Conservation (phyloP, 2,329 filamentous ascomycete species). For the Trichoderma semiorbis region DNA sequence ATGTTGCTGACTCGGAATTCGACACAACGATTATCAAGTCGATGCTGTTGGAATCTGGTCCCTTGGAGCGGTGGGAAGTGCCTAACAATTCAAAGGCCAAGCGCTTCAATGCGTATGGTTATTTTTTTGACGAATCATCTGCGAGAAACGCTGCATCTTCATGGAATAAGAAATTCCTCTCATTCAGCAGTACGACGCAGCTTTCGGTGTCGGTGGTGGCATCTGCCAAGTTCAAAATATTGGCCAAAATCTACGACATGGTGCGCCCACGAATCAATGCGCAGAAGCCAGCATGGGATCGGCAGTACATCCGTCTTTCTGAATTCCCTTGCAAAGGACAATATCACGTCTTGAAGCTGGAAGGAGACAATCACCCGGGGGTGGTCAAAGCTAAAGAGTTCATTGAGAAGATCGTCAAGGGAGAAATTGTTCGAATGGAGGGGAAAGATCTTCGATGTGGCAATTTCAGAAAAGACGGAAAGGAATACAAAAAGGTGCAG, state of each 20-base stretch:
- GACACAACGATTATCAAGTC: conserved; percentile 27
- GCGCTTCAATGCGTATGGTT: conserved; percentile 38
- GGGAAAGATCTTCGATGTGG: neutral
- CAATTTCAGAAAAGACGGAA: neutral
- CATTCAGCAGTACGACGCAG: conserved; percentile 30
- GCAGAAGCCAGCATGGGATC: neutral
- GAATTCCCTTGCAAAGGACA: neutral
- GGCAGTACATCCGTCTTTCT: neutral
- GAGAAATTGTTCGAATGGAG: conserved; percentile 1
- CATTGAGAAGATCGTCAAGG: neutral
- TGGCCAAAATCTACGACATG: conserved; percentile 31
- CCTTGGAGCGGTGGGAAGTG: conserved; percentile 35
- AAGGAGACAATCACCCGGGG: neutral
- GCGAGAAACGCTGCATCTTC: conserved; percentile 29
- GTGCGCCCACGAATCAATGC: conserved; percentile 29
- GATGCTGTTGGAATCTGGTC: conserved; percentile 30
- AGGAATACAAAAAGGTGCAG: neutral
- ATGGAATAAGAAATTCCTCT: conserved; percentile 27
- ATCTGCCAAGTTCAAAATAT: conserved; percentile 39
- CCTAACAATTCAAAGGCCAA: conserved; percentile 27
- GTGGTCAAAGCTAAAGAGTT: conserved; percentile 1
- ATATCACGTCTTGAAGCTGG: neutral
- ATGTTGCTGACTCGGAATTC: conserved; percentile 21
- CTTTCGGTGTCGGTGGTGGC: conserved; percentile 37
- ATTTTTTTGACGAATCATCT: conserved; percentile 37